phyloP scores from a whole-genome alignment of 805 yeast species.

The Candida sanyiensis region DNA sequence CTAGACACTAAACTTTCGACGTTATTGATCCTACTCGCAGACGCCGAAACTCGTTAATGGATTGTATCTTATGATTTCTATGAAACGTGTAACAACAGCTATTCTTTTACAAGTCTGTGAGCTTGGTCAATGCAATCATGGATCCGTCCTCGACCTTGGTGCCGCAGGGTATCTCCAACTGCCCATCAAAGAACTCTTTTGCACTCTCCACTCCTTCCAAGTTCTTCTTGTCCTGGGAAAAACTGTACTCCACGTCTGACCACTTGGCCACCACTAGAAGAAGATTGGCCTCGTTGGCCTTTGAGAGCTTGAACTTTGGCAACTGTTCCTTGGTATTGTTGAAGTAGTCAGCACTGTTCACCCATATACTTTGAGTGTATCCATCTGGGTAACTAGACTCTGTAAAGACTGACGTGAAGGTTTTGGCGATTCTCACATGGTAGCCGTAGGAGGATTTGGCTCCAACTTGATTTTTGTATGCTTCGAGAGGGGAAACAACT shows the following conservation, averaged over 20 bases:
- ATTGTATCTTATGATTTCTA: no score
- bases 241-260: conserved; percentile 49
- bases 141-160: conserved; percentile 68
- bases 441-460: conserved; percentile 64
- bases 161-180: conserved; percentile 45
- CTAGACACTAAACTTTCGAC: no score
- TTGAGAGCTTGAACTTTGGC: conserved; percentile 15
- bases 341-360: conserved; percentile 63
- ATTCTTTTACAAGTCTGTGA: conserved; percentile 3
- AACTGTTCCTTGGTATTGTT: conserved; percentile 27
- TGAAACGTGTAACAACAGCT: no score
- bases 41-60: no score
- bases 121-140: conserved; percentile 47
- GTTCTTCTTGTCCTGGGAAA: conserved; percentile 42
- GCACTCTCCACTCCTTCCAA: conserved; percentile 51
- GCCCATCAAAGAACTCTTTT: conserved; percentile 65
- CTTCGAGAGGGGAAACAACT: conserved; percentile 66
- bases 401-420: conserved; percentile 62
- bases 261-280: conserved; percentile 62
- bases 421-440: conserved; percentile 59
- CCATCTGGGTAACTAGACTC: conserved; percentile 62
- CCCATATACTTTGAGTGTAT: conserved; percentile 60
- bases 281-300: conserved; percentile 26
- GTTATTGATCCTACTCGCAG: no score
- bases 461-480: conserved; percentile 58